Conservation (phyloP, 257 asterid genomes). For the Solanum dulcamara region DNA sequence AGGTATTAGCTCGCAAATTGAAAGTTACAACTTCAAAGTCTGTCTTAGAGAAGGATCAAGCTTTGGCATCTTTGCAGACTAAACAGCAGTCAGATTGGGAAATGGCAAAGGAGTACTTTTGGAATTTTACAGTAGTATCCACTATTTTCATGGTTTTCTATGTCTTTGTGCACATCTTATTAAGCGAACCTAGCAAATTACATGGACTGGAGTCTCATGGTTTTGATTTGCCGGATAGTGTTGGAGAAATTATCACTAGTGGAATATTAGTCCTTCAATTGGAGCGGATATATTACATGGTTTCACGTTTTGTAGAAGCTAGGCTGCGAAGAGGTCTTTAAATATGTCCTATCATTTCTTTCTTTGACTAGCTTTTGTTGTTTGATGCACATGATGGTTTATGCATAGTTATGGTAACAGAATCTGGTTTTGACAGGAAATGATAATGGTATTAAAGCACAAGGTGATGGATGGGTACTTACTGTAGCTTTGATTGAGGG, state of each 20-base stretch:
- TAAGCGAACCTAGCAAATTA: constrained; percentile 25
- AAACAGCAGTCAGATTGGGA: constrained; percentile 45
- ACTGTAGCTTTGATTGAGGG: constrained; percentile 81
- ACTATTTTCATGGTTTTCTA: constrained; percentile 43
- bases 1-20: constrained; percentile 36
- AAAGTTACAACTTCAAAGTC: constrained; percentile 20
- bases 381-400: neutral
- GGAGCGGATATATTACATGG: constrained; percentile 56
- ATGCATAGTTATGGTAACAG: neutral
- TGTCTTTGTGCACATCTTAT: constrained; percentile 43
- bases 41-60: constrained; percentile 38
- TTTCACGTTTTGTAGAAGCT: constrained; percentile 71
- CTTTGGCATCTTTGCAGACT: constrained; percentile 37
- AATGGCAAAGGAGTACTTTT: constrained; percentile 42
- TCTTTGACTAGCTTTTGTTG: neutral
- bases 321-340: constrained; percentile 48
- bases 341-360: neutral
- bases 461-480: constrained; percentile 93
- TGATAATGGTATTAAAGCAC: constrained; percentile 78
- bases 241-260: constrained; percentile 64
- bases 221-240: constrained; percentile 79
- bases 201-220: constrained; percentile 68
- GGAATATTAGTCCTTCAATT: constrained; percentile 50
- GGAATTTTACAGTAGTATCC: constrained; percentile 56
- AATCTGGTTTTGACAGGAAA: constrained; percentile 37